These are phyloP conservation scores for Didymella sp. DNA, from an alignment of 2,329 filamentous ascomycete species.

Conservation along the genomic window DNA sequence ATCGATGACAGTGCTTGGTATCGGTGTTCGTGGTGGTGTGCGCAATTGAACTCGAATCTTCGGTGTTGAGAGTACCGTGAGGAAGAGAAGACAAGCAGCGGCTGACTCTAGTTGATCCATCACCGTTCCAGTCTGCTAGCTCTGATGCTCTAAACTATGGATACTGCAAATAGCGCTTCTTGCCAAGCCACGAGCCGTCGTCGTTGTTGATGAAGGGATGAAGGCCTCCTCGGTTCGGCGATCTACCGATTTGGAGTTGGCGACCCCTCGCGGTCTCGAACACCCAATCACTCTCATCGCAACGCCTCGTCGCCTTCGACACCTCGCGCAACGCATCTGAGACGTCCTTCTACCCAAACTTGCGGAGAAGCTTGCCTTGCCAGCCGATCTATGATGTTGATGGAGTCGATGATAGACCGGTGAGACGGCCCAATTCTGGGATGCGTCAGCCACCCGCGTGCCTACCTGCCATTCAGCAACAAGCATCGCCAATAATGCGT, in stretches of 20 bases:
- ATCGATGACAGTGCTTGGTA: conserved; percentile 18
- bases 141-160: not conserved
- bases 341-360: conserved; percentile 11
- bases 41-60: not conserved
- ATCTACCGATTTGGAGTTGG: not conserved
- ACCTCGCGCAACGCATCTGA: conserved; percentile 11
- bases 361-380: conserved; percentile 21
- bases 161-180: not conserved
- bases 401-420: conserved; percentile 13
- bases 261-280: not conserved
- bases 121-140: not conserved
- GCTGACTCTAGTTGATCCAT: not conserved
- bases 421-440: conserved; percentile 28
- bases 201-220: not conserved
- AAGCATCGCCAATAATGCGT: conserved; percentile 22
- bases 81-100: not conserved
- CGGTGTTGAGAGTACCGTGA: not conserved
- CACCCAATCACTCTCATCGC: not conserved
- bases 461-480: conserved; percentile 27
- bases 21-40: not conserved
- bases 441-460: conserved; percentile 27
- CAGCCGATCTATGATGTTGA: conserved; percentile 16
- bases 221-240: not conserved
- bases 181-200: conserved; percentile 7
- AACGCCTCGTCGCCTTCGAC: conserved; percentile 4